These are phyloP conservation scores for Ensete ventricosum DNA, from an alignment of 176 grass and related monocot genomes.

Conservation along the genomic window DNA sequence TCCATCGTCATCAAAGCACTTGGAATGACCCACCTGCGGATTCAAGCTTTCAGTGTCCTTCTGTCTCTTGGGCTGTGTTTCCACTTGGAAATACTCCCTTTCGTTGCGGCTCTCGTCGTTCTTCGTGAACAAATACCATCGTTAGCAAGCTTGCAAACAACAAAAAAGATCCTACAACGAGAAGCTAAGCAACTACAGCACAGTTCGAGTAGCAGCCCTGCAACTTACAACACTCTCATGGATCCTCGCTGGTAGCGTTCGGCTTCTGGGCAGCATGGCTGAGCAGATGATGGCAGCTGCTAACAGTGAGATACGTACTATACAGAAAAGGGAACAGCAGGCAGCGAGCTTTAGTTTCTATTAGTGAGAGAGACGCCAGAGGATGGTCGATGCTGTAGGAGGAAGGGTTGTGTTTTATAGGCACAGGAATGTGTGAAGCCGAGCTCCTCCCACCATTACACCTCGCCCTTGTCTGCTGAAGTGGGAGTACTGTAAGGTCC, in stretches of 20 bases:
- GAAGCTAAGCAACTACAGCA: neutral
- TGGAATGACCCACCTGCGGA: constrained; percentile 4
- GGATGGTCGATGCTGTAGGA: too few relatives aligned
- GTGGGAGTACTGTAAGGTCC: too few relatives aligned
- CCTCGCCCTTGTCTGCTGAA: too few relatives aligned
- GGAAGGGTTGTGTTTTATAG: too few relatives aligned
- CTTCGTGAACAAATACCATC: constrained; percentile 15
- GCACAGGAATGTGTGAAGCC: too few relatives aligned
- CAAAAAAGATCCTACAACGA: neutral
- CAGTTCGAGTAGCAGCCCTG: neutral
- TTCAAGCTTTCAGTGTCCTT: constrained; percentile 8
- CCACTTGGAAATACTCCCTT: constrained; percentile 50
- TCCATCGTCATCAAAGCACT: constrained; percentile 48
- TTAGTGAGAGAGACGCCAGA: too few relatives aligned
- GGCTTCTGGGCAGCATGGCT: constrained; percentile 51
- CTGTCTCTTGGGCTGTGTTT: constrained; percentile 19
- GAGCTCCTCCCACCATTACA: too few relatives aligned
- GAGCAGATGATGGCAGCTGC: neutral
- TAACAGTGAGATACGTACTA: too few relatives aligned
- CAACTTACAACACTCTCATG: constrained; percentile 39
- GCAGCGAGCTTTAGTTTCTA: too few relatives aligned
- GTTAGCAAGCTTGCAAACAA: neutral
- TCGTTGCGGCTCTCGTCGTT: constrained; percentile 32
- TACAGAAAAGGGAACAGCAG: too few relatives aligned
- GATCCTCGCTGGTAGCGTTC: constrained; percentile 55